These are phyloP conservation scores for Aureobasidium mangrovei DNA, from an alignment of 2,329 filamentous ascomycete species.

Conservation along the genomic window DNA sequence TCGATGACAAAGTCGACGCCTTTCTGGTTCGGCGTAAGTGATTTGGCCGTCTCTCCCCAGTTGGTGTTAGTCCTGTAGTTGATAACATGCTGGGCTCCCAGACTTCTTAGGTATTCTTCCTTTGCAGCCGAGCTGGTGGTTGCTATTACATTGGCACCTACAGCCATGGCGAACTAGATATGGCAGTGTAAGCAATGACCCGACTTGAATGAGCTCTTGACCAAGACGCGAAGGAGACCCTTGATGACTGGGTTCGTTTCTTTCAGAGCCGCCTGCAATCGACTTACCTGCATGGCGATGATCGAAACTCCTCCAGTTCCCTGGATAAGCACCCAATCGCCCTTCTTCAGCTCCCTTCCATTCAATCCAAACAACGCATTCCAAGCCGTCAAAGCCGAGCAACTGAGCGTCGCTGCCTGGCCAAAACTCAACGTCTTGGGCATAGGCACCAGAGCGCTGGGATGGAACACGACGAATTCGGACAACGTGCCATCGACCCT, in stretches of 20 bases:
- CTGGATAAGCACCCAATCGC: constrained; percentile 46
- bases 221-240: no score
- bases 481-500: not conserved
- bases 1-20: constrained; percentile 56
- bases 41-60: not conserved
- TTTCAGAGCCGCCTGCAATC: not conserved
- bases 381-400: constrained; percentile 36
- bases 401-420: constrained; percentile 38
- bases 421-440: constrained; percentile 34
- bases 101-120: constrained; percentile 26
- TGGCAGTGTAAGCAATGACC: no score
- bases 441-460: not conserved
- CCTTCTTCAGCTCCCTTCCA: constrained; percentile 22
- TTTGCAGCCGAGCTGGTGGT: constrained; percentile 44
- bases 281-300: constrained; percentile 44
- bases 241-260: not conserved
- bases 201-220: no score
- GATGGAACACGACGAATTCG: not conserved
- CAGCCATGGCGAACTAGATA: constrained; percentile 35
- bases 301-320: constrained; percentile 59
- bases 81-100: not conserved
- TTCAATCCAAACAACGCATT: constrained; percentile 40
- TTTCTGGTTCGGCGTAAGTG: constrained; percentile 23
- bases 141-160: constrained; percentile 45
- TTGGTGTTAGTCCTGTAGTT: not conserved